Evolutionary conservation across 805 yeast genomes (phyloP).

Genomic region (Teunomyces pallodes): DNA sequence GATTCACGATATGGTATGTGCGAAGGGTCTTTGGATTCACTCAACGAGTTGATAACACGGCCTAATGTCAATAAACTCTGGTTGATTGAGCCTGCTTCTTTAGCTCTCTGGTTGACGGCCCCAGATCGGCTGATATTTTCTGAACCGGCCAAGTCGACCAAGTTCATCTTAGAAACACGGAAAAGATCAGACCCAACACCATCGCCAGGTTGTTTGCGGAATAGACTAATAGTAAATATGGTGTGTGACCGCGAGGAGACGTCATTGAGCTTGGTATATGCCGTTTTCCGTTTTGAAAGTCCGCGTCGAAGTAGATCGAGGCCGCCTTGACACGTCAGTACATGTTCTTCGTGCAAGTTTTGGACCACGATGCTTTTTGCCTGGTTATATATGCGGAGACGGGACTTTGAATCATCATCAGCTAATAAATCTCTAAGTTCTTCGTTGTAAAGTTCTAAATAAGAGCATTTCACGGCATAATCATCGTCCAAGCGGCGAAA

Average conservation of each 20-base stretch:
- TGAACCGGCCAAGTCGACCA: conserved; percentile 94
- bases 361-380: conserved; percentile 47
- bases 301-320: conserved; percentile 56
- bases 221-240: conserved; percentile 63
- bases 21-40: conserved; percentile 25
- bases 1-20: conserved; percentile 89
- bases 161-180: conserved; percentile 64
- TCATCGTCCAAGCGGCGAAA: conserved; percentile 54
- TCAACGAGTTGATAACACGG: conserved; percentile 68
- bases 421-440: conserved; percentile 71
- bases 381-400: conserved; percentile 33
- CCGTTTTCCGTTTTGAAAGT: conserved; percentile 58
- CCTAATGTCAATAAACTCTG: conserved; percentile 86
- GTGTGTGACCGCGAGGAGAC: conserved; percentile 76
- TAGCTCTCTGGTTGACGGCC: conserved; percentile 78
- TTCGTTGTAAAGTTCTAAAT: conserved; percentile 84
- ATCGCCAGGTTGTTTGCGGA: conserved; percentile 38
- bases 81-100: conserved; percentile 92
- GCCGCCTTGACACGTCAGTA: conserved; percentile 56
- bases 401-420: conserved; percentile 33
- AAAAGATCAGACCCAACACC: conserved; percentile 12
- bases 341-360: conserved; percentile 60
- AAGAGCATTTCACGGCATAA: conserved; percentile 71
- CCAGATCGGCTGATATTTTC: conserved; percentile 89
- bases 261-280: conserved; percentile 72